Evolutionary conservation across 1,139 yeast species (phyloP).

Genomic region (Nadsonia starkeyi-henricii): DNA sequence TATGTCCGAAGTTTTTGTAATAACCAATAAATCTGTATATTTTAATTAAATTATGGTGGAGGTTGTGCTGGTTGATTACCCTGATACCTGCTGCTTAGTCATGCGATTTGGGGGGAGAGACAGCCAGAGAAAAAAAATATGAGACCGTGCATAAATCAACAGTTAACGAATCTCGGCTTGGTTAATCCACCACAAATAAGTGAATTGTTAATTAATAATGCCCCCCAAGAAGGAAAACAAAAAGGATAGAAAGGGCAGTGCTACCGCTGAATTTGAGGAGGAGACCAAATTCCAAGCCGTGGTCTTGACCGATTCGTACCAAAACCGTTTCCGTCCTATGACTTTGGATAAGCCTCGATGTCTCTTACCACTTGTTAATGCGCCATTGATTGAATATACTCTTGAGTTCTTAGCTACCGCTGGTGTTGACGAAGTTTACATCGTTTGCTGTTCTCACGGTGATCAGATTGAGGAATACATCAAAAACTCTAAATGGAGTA

Average conservation of each 20-base stretch:
- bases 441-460: constrained; percentile 84
- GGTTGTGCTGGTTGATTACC: too few species aligned
- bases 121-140: too few species aligned
- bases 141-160: too few species aligned
- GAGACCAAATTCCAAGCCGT: constrained; percentile 61
- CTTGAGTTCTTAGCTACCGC: constrained; percentile 86
- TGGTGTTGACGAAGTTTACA: constrained; percentile 76
- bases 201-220: constrained; percentile 12
- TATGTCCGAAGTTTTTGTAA: too few species aligned
- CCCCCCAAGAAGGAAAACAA: constrained; percentile 16
- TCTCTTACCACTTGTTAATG: constrained; percentile 78
- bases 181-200: not conserved
- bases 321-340: constrained; percentile 83
- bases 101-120: too few species aligned
- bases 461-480: constrained; percentile 76
- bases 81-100: too few species aligned
- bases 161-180: too few species aligned
- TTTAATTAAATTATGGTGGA: too few species aligned
- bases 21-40: too few species aligned
- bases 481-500: constrained; percentile 66
- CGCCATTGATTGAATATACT: constrained; percentile 89
- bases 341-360: constrained; percentile 80
- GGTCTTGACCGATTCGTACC: constrained; percentile 85
- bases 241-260: constrained; percentile 20
- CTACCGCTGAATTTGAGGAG: constrained; percentile 22